Conservation (phyloP, 345 rosid species). For the Camelina neglecta region DNA sequence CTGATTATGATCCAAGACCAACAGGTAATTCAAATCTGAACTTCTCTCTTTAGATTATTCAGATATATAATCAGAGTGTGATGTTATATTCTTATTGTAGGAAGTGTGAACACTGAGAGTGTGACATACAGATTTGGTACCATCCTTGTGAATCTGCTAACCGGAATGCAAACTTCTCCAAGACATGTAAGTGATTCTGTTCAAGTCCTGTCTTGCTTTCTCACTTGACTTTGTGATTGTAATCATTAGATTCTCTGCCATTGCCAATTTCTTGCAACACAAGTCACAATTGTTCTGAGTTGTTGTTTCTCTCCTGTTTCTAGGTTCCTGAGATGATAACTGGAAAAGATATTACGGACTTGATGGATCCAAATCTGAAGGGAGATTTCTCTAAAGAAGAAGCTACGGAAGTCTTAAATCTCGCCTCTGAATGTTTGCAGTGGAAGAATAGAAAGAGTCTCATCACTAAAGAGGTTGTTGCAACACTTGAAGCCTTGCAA, state of each 20-base stretch:
- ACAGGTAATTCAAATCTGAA: slow-evolving; percentile 52
- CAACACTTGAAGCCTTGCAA: slow-evolving; percentile 52
- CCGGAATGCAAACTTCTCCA: slow-evolving; percentile 77
- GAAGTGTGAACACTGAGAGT: slow-evolving; percentile 72
- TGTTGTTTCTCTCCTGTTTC: slow-evolving; percentile 10
- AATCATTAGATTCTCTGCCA: neutral
- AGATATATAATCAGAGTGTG: neutral
- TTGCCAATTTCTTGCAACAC: slow-evolving; percentile 1
- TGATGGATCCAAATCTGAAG: slow-evolving; percentile 84
- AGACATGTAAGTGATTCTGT: slow-evolving; percentile 61
- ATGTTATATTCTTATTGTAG: slow-evolving; percentile 43
- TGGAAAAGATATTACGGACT: slow-evolving; percentile 63
- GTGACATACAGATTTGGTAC: slow-evolving; percentile 78
- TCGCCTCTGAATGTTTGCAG: slow-evolving; percentile 71
- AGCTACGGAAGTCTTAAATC: slow-evolving; percentile 74
- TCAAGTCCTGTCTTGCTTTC: neutral
- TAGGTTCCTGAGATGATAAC: slow-evolving; percentile 89
- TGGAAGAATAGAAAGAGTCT: neutral
- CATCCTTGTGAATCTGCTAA: slow-evolving; percentile 67
- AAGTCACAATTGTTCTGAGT: neutral
- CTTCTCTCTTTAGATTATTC: neutral
- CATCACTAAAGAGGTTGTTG: slow-evolving; percentile 39
- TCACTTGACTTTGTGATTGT: neutral
- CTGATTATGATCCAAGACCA: slow-evolving; percentile 57
- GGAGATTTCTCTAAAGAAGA: slow-evolving; percentile 81